Base-by-base conservation (phyloP, 441 rosid genomes). In the Aleurites moluccanus region DNA sequence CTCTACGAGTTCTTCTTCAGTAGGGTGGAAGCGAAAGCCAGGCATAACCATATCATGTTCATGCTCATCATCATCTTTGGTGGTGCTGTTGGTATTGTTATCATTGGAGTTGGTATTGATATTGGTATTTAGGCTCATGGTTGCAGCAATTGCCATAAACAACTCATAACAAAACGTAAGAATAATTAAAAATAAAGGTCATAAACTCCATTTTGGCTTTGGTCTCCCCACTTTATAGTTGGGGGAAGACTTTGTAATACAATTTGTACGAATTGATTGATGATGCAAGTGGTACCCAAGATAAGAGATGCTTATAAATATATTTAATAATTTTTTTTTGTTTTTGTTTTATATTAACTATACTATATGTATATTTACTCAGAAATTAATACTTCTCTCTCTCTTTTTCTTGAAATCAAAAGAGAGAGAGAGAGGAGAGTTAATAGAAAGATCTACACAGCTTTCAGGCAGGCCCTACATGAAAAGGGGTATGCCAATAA, bases 21-120 rank as follows among this genome's bases (percentile, higher is more conserved):
- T 96, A 6, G 99, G 99, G 64, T 93, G 99, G 86, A 96, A 96
- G 5, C 99, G 86, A 82, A 96, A 96, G 9, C 99, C 99, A 0
- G 99, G 99, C 99, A 96, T 93, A 49, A 96, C 97, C 91, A 92
- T 84, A 85, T 96, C 99, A 5, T 93, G 91, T 30, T 96, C 98
- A 69, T 96, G 98, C 49, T 88, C 91, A 75, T 91, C 95, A 0
- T 80, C 59, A 18, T 77, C 80, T 33, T n/a, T 65, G 64, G 40
- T 67, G 77, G 64, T 30, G 38, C n/a, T 72, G 73, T 16, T 69
- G 78, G 75, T 79, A 56, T 65, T 75, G 75, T 78, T 79, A 70
- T 61, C 73, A 57, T 52, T 77, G 23, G 47, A 30, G n/a, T 35
- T 35, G 2, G 40, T 2, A 35, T 35, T 35, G 2, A 5, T 35